A percentile compares a stretch with the other conserved stretches of the same genome.
Evolutionary conservation across 768 basidiomycete species (phyloP).

Genomic region (Dentipellis fragilis): DNA sequence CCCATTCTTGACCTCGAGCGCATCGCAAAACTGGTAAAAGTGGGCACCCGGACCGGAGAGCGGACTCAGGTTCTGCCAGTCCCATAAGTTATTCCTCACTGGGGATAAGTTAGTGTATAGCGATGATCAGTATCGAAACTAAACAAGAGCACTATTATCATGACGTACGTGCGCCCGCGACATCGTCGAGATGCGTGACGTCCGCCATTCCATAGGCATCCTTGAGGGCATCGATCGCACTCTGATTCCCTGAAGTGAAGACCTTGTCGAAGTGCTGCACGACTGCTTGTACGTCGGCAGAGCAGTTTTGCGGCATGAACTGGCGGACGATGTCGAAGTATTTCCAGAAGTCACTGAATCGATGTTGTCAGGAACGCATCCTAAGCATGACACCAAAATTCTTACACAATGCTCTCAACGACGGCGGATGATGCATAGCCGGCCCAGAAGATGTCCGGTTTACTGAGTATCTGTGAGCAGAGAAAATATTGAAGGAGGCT

Average conservation of each 20-base stretch:
- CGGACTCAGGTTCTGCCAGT: conserved; percentile 61
- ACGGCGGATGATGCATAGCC: conserved; percentile 56
- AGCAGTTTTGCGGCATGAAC: conserved; percentile 65
- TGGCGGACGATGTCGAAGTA: conserved; percentile 66
- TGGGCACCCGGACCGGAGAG: conserved; percentile 28
- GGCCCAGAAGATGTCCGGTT: too few species aligned
- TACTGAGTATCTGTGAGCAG: conserved; percentile 9
- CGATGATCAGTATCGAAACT: not conserved
- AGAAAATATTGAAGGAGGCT: too few species aligned
- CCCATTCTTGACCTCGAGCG: conserved; percentile 54
- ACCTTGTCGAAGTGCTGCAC: conserved; percentile 51
- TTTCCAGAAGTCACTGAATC: conserved; percentile 49
- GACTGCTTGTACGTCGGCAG: conserved; percentile 57
- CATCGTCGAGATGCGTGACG: conserved; percentile 56
- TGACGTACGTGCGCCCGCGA: conserved; percentile 45
- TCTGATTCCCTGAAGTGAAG: conserved; percentile 32
- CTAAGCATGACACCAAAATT: conserved; percentile 2
- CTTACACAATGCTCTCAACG: conserved; percentile 52
- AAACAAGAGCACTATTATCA: too few species aligned
- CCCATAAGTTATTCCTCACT: conserved; percentile 44
- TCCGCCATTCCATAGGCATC: conserved; percentile 46
- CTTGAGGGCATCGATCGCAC: conserved; percentile 45
- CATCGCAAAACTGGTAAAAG: conserved; percentile 60
- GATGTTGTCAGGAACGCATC: not conserved
- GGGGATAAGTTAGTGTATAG: not conserved